Base-by-base conservation (phyloP, 352 stramenopile genomes). In the Phytophthora pistaciae region DNA sequence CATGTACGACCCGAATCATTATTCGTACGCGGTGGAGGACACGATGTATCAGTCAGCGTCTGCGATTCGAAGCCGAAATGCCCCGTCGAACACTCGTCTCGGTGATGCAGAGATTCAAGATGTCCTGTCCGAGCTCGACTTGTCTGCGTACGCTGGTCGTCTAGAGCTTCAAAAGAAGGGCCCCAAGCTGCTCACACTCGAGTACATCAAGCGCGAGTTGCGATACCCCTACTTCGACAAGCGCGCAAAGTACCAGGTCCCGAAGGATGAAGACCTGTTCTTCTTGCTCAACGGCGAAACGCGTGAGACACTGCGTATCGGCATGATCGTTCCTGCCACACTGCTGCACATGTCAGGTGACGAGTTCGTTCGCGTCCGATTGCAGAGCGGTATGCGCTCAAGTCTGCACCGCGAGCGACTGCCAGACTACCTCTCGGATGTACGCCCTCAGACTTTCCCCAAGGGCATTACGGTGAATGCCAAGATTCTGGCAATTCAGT, bases 141-240 rank as follows among this genome's bases (percentile, higher is more conserved):
- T 97, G n/a, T 90, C 84, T 38, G 91, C 91, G 13, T 97, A 97
- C 29, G 91, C 91, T 38, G 87, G 83, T 21, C 88, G 89, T 11
- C 68, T 97, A n/a, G 91, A 97, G 70, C 70, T 94, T 25, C 91
- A 97, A 68, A 94, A 97, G 74, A 97, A 97, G 75, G 91, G 89
- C 0, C 91, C 89, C 0, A 97, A 97, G 67, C 59, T 96, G 21
- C 66, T 94, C 14, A 97, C 91, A 13, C 79, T 97, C 13, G 89
- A 96, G 65, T 94, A 92, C 62, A 97, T 97, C 49, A 97, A 97
- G 72, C 84, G 88, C 27, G 91, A 97, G 70, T 67, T 97, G 42
- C 91, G 91, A 44, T 97, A 96, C 66, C 91, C 91, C 25, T 97
- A 96, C 75, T 96, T 96, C 59, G 91, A 97, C 71, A 94, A 94